These are phyloP conservation scores for Pseudotsuga menziesii DNA, from an alignment of 75 land plant species.

Conservation along the genomic window DNA sequence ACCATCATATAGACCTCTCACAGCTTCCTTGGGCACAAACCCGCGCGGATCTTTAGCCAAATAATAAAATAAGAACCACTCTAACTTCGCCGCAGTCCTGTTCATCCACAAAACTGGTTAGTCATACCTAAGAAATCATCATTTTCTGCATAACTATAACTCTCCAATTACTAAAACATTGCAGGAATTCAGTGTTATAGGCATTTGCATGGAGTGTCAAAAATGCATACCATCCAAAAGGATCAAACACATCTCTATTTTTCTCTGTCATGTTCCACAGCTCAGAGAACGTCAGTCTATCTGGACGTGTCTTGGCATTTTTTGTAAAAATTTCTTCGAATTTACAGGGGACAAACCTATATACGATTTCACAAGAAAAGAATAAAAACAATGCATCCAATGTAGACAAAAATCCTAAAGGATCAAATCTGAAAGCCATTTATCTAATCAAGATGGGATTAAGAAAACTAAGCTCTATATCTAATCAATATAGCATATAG, in stretches of 20 bases:
- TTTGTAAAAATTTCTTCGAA: conserved; percentile 78
- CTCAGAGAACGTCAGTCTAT: conserved; percentile 42
- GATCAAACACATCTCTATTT: conserved; percentile 41
- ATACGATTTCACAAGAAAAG: neutral
- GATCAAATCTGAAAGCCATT: neutral
- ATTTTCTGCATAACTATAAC: neutral
- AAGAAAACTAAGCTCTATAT: no score
- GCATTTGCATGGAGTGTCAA: neutral
- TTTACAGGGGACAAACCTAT: conserved; percentile 60
- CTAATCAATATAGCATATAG: no score
- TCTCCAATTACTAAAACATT: no score
- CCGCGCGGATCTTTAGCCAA: conserved; percentile 57
- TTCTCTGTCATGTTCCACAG: conserved; percentile 62
- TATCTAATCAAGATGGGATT: no score
- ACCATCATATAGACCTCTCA: conserved; percentile 71
- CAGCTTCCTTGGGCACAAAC: conserved; percentile 51
- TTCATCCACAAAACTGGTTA: neutral
- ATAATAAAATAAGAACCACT: conserved; percentile 62
- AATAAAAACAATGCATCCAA: neutral
- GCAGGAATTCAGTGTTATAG: neutral
- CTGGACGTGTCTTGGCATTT: conserved; percentile 46
- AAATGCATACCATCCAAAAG: conserved; percentile 60
- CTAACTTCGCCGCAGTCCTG: conserved; percentile 57
- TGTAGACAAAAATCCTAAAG: no score
- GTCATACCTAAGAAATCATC: neutral